Percentiles rank a stretch among this genome's conserved stretches.
Conservation (phyloP, 164 flowering plant species). For the Vitis cinerea region DNA sequence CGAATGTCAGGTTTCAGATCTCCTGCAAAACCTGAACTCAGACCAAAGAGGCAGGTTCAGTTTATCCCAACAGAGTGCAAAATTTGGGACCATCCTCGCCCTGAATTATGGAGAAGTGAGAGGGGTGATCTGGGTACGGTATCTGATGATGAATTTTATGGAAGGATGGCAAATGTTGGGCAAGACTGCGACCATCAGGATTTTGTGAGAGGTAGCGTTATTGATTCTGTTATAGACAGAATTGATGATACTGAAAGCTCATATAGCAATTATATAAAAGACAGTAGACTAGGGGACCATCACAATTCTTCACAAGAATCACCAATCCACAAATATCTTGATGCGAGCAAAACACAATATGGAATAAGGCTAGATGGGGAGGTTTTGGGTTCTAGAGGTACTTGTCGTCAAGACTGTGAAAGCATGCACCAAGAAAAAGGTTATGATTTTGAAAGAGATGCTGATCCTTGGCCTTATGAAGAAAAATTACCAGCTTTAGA, state of each 20-base stretch:
- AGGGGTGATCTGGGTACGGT: constrained; percentile 7
- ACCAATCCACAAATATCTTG: constrained; percentile 11
- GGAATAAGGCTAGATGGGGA: constrained; percentile 21
- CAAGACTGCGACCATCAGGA: constrained; percentile 27
- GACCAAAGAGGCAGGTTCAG: neutral
- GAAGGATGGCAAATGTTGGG: constrained; percentile 15
- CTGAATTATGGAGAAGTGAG: constrained; percentile 26
- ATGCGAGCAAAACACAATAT: constrained; percentile 11
- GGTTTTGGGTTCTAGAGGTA: constrained; percentile 20
- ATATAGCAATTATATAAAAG: constrained; percentile 8
- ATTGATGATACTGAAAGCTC: constrained; percentile 19
- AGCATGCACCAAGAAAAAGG: constrained; percentile 11
- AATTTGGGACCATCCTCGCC: constrained; percentile 12
- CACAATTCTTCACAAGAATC: constrained; percentile 19
- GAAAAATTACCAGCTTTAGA: constrained; percentile 21
- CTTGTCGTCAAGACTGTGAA: constrained; percentile 15
- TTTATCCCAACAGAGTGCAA: neutral
- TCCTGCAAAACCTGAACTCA: neutral
- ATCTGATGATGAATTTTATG: constrained; percentile 22
- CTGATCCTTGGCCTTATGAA: constrained; percentile 14
- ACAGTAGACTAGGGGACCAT: constrained; percentile 21
- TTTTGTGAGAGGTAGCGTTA: constrained; percentile 10
- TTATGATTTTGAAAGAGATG: constrained; percentile 30
- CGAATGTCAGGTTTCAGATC: neutral
- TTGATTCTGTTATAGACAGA: constrained; percentile 19